Percentiles rank a stretch among this genome's conserved stretches.
Evolutionary conservation across 306 rosid species (phyloP).

Genomic region (Malus domestica): ASM211411v1 NC_041791.1:33681501-33682000

Average conservation of each 20-base stretch:
- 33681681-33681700: neutral
- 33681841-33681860: constrained; percentile 22
- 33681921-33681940: constrained; percentile 33
- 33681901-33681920: constrained; percentile 6
- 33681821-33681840: constrained; percentile 32
- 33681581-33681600: neutral
- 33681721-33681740: constrained; percentile 23
- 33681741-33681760: constrained; percentile 31
- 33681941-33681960: constrained; percentile 31
- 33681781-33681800: constrained; percentile 16
- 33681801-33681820: constrained; percentile 9
- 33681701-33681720: constrained; percentile 13
- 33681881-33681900: constrained; percentile 9
- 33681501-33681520: too few species aligned
- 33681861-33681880: constrained; percentile 28
- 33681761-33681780: constrained; percentile 26
- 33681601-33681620: neutral
- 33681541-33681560: too few species aligned
- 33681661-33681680: neutral
- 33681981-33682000: constrained; percentile 77
- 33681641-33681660: neutral
- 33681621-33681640: constrained; percentile 11
- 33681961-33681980: constrained; percentile 48
- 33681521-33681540: too few species aligned
- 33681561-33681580: too few species aligned